Evolutionary conservation across 768 basidiomycete species (phyloP).

Genomic region (Coprinellus aureogranulatus): DNA sequence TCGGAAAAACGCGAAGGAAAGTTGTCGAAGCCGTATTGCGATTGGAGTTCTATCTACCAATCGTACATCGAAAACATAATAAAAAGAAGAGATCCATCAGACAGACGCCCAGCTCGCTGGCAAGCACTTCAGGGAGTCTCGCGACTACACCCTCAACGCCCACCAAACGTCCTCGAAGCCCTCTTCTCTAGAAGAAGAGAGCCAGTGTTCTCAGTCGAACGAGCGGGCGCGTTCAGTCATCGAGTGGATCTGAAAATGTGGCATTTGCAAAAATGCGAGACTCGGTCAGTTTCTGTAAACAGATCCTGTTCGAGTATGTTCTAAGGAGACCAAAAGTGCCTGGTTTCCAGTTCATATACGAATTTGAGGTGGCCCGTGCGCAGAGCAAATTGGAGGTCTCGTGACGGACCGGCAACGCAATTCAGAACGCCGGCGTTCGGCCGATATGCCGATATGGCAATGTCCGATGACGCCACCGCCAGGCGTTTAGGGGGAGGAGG

Average conservation of each 20-base stretch:
- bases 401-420: background rate
- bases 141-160: conserved; percentile 20
- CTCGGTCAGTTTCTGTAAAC: conserved; percentile 80
- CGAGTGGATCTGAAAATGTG: conserved; percentile 69
- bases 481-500: no score
- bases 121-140: conserved; percentile 30
- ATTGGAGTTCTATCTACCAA: no score
- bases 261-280: conserved; percentile 80
- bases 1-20: no score
- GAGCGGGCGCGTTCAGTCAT: conserved; percentile 63
- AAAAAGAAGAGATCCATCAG: conserved; percentile 49
- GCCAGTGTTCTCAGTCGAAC: conserved; percentile 66
- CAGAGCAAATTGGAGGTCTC: background rate
- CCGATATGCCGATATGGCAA: no score
- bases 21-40: no score
- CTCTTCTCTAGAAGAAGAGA: no score
- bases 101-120: conserved; percentile 59
- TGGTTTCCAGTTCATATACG: conserved; percentile 24
- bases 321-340: conserved; percentile 39
- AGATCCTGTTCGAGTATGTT: conserved; percentile 83
- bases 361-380: conserved; percentile 28
- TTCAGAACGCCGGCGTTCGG: no score
- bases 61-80: conserved; percentile 1
- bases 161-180: conserved; percentile 68
- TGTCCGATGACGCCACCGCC: no score